Evolutionary conservation across 257 asterid genomes (phyloP).

Genomic region (Capsicum pubescens): DNA sequence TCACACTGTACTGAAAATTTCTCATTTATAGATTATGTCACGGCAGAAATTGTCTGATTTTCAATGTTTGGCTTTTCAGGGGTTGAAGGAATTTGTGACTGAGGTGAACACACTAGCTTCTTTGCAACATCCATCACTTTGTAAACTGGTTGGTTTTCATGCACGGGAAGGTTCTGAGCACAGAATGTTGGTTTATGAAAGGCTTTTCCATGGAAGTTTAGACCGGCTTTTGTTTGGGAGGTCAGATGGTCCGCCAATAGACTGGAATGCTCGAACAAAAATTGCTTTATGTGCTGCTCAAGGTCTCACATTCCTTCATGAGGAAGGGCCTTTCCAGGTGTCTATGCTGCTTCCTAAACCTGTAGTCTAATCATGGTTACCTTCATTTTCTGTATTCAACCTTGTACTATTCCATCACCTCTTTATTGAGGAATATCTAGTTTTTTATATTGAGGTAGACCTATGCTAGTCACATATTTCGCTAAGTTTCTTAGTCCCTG

Average conservation of each 20-base stretch:
- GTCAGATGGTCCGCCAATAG: conserved; percentile 90
- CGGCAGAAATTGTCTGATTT: background rate
- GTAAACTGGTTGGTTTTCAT: conserved; percentile 87
- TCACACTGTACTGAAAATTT: background rate
- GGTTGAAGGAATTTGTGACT: conserved; percentile 79
- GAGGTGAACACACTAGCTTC: conserved; percentile 82
- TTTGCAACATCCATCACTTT: conserved; percentile 74
- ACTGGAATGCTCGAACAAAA: conserved; percentile 94
- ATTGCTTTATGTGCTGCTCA: conserved; percentile 91
- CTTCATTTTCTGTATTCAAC: conserved; percentile 23
- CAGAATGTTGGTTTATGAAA: conserved; percentile 88
- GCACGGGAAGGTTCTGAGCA: conserved; percentile 84
- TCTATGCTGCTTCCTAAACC: conserved; percentile 25
- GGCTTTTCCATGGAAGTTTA: conserved; percentile 86
- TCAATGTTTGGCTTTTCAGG: conserved; percentile 50
- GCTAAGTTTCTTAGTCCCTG: conserved; percentile 30
- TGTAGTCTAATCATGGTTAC: background rate
- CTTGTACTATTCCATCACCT: background rate
- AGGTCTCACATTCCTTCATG: conserved; percentile 92
- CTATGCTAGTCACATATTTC: conserved; percentile 15
- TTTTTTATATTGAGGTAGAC: background rate
- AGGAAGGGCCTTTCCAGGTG: conserved; percentile 99
- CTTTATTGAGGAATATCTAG: conserved; percentile 17
- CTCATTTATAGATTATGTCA: background rate
- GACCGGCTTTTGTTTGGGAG: conserved; percentile 87